Base-by-base conservation (phyloP, 2,329 filamentous ascomycete genomes). In the Aspergillus novoparasiticus region DNA sequence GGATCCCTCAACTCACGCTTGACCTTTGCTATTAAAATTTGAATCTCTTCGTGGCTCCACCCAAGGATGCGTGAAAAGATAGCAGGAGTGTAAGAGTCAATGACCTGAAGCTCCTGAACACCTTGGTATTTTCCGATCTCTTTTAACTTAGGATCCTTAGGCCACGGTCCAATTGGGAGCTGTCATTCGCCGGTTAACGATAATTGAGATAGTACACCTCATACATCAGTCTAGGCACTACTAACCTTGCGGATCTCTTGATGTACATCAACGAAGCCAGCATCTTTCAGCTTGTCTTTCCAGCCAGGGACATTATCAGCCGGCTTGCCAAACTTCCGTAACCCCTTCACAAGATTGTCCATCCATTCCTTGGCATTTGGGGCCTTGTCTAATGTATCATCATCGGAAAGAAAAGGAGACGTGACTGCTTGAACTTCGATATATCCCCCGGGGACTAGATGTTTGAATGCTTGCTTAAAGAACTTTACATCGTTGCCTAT, bases 111-210 rank as follows among this genome's bases (percentile, higher is more conserved):
- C 21, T 55, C 51, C 12, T 55, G 51, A n/a, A 55, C 34, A 11
- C n/a, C 51, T 39, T 55, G 51, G n/a, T 55, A 55, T 26, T 39
- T 55, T 39, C 51, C 51, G 8, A 55, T 39, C 51, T 55, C 51
- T 34, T 55, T 55, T 14, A 55, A 26, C 21, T 16, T 36, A 10
- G 32, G 51, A 8, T 55, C 51, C 32, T 55, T 55, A 6, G 51
- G 51, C 51, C 51, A 55, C 14, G n/a, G 51, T 21, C 51, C 51
- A 34, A 55, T 55, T 23, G 51, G 51, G 6, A 55, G n/a, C 51
- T 55, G 26, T 6, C 9, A n/a, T 6, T 51, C 10, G 9, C n/a
- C 28, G 10, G 28, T 51, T n/a, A 51, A 28, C 21, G 2, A n/a
- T 11, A 32, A 32, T 6, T 14, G 43, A 19, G 14, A 5, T 8